A percentile compares a stretch with the other conserved stretches of the same genome.
Evolutionary conservation across 2,329 filamentous ascomycete species (phyloP).

Genomic region (Fulvia fulva): DNA sequence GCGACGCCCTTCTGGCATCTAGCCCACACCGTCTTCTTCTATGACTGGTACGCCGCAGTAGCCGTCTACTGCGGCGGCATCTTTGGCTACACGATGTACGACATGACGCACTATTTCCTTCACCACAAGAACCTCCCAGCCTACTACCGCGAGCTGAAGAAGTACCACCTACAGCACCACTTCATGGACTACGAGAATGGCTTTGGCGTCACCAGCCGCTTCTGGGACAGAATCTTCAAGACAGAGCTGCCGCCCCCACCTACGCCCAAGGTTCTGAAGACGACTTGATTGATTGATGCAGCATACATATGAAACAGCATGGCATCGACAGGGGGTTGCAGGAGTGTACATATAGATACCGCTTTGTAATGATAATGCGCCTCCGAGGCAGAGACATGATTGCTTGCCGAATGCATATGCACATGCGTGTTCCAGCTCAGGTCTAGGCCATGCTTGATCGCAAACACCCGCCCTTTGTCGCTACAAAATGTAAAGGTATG

Average conservation of each 20-base stretch:
- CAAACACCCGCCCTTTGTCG: neutral
- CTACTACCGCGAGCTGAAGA: constrained; percentile 91
- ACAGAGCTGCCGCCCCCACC: constrained; percentile 65
- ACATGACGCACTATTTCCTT: constrained; percentile 97
- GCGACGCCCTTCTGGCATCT: constrained; percentile 90
- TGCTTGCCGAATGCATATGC: neutral
- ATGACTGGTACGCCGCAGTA: constrained; percentile 77
- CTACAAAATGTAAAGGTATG: neutral
- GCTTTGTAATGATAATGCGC: constrained; percentile 7
- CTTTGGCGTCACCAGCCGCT: constrained; percentile 91
- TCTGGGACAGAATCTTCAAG: constrained; percentile 92
- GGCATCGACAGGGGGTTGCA: constrained; percentile 10
- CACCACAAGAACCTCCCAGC: constrained; percentile 88
- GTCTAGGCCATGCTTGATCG: neutral
- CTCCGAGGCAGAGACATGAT: neutral
- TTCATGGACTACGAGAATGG: constrained; percentile 98
- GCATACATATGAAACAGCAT: constrained; percentile 7
- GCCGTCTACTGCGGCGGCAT: constrained; percentile 84
- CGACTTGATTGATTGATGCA: constrained; percentile 22
- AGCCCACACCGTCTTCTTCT: constrained; percentile 75
- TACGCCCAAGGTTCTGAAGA: constrained; percentile 48
- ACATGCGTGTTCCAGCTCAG: neutral
- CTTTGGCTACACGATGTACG: constrained; percentile 94
- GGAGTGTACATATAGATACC: constrained; percentile 14
- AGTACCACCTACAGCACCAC: constrained; percentile 94